These are phyloP conservation scores for Xerocomellus intermedius DNA, from an alignment of 768 basidiomycete species.

Conservation along the genomic window DNA sequence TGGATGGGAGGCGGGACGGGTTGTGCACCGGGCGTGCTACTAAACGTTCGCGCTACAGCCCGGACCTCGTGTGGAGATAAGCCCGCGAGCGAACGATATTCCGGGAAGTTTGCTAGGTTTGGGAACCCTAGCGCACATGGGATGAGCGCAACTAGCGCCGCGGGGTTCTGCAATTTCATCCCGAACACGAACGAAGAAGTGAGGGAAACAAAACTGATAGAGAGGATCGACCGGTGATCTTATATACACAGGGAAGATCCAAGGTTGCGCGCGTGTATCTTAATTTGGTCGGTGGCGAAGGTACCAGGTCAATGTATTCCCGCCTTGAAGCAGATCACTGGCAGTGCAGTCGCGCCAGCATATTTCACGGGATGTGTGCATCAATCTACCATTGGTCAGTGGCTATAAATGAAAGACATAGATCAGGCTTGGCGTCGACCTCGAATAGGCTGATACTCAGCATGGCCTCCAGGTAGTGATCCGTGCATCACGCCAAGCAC, in stretches of 20 bases:
- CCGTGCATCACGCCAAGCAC: constrained; percentile 72
- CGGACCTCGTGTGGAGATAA: constrained; percentile 16
- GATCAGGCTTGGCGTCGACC: constrained; percentile 1
- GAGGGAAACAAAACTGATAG: too few species aligned
- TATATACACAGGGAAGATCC: too few species aligned
- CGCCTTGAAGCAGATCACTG: too few species aligned
- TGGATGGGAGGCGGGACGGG: constrained; percentile 23
- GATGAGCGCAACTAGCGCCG: background rate
- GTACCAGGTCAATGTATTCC: too few species aligned
- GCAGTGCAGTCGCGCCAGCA: too few species aligned
- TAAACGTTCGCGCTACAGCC: constrained; percentile 12
- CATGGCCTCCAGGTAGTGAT: constrained; percentile 83
- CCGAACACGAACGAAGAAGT: background rate
- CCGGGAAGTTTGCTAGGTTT: constrained; percentile 15
- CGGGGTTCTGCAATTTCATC: constrained; percentile 11
- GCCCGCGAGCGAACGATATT: constrained; percentile 23
- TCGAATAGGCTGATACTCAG: constrained; percentile 38
- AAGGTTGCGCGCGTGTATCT: too few species aligned
- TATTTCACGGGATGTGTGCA: too few species aligned
- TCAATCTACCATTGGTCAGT: constrained; percentile 18
- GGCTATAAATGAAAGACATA: constrained; percentile 43
- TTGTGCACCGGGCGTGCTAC: constrained; percentile 22
- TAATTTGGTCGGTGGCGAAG: too few species aligned
- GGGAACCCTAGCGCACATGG: constrained; percentile 12
- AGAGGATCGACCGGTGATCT: too few species aligned